Percentiles rank a stretch among this genome's conserved stretches.
Conservation (phyloP, 2,329 filamentous ascomycete genomes). For the Aspergillus clavatus region DNA sequence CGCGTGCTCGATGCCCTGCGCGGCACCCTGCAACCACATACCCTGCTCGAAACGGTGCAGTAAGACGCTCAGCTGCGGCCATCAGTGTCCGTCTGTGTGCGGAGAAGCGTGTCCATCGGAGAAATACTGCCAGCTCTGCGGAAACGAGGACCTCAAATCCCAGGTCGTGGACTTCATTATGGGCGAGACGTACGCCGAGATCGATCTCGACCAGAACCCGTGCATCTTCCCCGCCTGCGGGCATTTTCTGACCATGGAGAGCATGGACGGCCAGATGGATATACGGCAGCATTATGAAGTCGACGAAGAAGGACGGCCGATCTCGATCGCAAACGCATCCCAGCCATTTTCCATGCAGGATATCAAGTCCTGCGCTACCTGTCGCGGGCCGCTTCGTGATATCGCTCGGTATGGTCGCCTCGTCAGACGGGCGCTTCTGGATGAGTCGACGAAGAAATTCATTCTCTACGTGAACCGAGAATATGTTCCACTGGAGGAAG, state of each 20-base stretch:
- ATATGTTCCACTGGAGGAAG: conserved; percentile 39
- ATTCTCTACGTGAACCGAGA: conserved; percentile 49
- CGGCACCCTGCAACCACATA: conserved; percentile 62
- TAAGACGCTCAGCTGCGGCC: conserved; percentile 52
- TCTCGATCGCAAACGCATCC: conserved; percentile 24
- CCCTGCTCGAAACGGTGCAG: conserved; percentile 61
- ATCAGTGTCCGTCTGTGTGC: conserved; percentile 62
- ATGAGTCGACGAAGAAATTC: conserved; percentile 62
- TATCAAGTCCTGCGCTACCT: conserved; percentile 54
- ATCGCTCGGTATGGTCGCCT: conserved; percentile 60
- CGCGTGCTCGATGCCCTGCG: conserved; percentile 53
- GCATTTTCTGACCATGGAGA: conserved; percentile 57
- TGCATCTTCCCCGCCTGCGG: conserved; percentile 60
- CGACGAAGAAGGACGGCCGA: conserved; percentile 21
- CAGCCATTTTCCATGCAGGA: conserved; percentile 49
- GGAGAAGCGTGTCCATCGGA: conserved; percentile 56
- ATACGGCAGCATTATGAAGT: conserved; percentile 38
- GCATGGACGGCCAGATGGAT: conserved; percentile 58
- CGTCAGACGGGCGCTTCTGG: conserved; percentile 55
- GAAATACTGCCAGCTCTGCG: conserved; percentile 55
- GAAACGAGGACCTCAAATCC: conserved; percentile 39
- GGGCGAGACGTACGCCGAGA: conserved; percentile 51
- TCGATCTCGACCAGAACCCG: conserved; percentile 56
- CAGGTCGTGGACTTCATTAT: conserved; percentile 54
- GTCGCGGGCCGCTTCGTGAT: conserved; percentile 54